A percentile compares a stretch with the other conserved stretches of the same genome.
These are phyloP conservation scores for Salix caprea DNA, from an alignment of 345 rosid genomes.

Conservation along the genomic window DNA sequence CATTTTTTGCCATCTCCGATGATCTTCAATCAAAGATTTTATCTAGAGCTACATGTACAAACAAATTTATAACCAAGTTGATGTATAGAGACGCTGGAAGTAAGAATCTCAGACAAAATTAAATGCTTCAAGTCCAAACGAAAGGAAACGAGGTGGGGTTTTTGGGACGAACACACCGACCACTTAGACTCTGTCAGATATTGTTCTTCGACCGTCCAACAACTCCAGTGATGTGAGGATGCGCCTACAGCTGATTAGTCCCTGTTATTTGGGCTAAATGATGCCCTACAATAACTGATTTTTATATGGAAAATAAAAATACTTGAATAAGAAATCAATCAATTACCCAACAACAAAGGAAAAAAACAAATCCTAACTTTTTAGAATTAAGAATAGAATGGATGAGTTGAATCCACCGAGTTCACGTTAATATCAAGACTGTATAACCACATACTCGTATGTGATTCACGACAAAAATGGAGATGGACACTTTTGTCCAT, in stretches of 20 bases:
- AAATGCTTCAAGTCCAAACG: neutral
- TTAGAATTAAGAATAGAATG: neutral
- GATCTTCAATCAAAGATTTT: neutral
- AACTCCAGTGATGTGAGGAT: neutral
- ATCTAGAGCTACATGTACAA: neutral
- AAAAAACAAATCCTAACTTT: conserved; percentile 22
- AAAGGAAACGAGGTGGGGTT: neutral
- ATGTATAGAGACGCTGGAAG: neutral
- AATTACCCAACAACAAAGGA: neutral
- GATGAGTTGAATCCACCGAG: neutral
- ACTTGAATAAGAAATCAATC: neutral
- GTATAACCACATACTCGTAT: neutral
- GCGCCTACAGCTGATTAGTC: neutral
- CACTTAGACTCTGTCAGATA: neutral
- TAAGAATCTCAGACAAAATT: neutral
- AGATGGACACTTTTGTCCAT: neutral
- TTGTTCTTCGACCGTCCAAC: conserved; percentile 17
- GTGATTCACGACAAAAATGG: neutral
- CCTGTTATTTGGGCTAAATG: neutral
- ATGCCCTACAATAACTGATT: neutral
- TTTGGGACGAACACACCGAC: conserved; percentile 7
- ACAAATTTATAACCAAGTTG: no score
- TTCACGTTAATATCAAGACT: neutral
- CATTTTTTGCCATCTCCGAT: conserved; percentile 7
- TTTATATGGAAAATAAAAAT: no score